Evolutionary conservation across 805 yeast genomes (phyloP).

Genomic region (Ogataea nitratoaversa): DNA sequence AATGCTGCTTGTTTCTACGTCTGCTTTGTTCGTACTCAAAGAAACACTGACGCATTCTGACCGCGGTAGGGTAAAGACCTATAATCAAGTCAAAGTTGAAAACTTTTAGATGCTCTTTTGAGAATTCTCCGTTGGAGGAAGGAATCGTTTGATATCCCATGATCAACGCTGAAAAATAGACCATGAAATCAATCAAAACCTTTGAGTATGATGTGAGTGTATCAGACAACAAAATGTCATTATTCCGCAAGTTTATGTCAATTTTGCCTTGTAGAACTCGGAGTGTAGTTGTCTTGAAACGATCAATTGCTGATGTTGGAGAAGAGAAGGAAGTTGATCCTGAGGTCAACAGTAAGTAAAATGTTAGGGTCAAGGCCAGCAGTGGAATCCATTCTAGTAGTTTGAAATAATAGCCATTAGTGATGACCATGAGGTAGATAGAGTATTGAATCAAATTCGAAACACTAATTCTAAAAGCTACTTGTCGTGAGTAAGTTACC

Average conservation of each 20-base stretch:
- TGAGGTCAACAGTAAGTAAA: conserved; percentile 31
- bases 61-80: conserved; percentile 55
- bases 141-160: conserved; percentile 35
- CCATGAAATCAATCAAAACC: conserved; percentile 66
- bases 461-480: conserved; percentile 18
- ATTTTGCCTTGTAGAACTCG: conserved; percentile 59
- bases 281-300: conserved; percentile 46
- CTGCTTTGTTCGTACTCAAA: conserved; percentile 55
- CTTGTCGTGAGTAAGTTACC: conserved; percentile 13
- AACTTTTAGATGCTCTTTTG: conserved; percentile 25
- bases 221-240: conserved; percentile 82
- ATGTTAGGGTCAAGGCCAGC: conserved; percentile 32
- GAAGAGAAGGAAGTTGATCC: conserved; percentile 18
- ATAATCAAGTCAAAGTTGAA: conserved; percentile 30
- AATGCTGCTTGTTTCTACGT: conserved; percentile 44
- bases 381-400: conserved; percentile 35
- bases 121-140: conserved; percentile 22
- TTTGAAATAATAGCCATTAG: conserved; percentile 22
- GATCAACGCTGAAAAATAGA: conserved; percentile 47
- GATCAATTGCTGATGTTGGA: conserved; percentile 12
- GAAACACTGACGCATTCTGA: conserved; percentile 80
- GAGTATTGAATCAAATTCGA: conserved; percentile 26
- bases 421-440: conserved; percentile 25
- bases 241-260: conserved; percentile 56
- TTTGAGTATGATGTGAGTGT: conserved; percentile 77